Conservation (phyloP, 2,329 filamentous ascomycete genomes). For the Alternaria gansuensis region DNA sequence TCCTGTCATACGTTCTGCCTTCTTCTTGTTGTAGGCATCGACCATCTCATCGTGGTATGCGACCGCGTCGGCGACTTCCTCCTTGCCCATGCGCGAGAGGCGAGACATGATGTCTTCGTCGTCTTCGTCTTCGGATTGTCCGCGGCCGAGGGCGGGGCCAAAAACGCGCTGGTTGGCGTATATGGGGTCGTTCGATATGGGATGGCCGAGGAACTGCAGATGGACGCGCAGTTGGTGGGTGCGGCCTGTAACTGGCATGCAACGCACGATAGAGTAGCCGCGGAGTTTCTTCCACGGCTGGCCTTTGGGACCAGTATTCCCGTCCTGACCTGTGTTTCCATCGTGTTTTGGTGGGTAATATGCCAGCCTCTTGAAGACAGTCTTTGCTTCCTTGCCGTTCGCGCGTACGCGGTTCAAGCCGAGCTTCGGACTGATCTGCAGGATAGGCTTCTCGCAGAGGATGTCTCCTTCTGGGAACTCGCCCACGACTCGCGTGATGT, state of each 20-base stretch:
- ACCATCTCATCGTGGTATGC: constrained; percentile 96
- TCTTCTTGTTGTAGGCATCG: constrained; percentile 85
- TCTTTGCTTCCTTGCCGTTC: constrained; percentile 87
- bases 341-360: constrained; percentile 75
- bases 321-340: constrained; percentile 14
- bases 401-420: constrained; percentile 94
- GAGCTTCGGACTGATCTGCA: constrained; percentile 93
- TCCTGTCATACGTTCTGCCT: constrained; percentile 93
- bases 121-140: constrained; percentile 72
- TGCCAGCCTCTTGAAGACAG: constrained; percentile 90
- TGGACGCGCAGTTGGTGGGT: constrained; percentile 97
- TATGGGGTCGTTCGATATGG: constrained; percentile 96
- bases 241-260: constrained; percentile 88
- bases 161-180: constrained; percentile 96
- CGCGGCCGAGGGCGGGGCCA: constrained; percentile 77
- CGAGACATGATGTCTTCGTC: constrained; percentile 91
- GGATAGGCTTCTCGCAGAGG: constrained; percentile 90
- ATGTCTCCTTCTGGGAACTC: constrained; percentile 91
- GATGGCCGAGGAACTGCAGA: constrained; percentile 91
- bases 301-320: constrained; percentile 39
- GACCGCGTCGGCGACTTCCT: constrained; percentile 87
- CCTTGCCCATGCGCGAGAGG: constrained; percentile 89
- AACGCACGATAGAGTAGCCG: constrained; percentile 94
- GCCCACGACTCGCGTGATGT: constrained; percentile 88
- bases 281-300: constrained; percentile 64